phyloP scores from a whole-genome alignment of 176 grass and related monocot species.

The Cenchrus purpureus region DNA sequence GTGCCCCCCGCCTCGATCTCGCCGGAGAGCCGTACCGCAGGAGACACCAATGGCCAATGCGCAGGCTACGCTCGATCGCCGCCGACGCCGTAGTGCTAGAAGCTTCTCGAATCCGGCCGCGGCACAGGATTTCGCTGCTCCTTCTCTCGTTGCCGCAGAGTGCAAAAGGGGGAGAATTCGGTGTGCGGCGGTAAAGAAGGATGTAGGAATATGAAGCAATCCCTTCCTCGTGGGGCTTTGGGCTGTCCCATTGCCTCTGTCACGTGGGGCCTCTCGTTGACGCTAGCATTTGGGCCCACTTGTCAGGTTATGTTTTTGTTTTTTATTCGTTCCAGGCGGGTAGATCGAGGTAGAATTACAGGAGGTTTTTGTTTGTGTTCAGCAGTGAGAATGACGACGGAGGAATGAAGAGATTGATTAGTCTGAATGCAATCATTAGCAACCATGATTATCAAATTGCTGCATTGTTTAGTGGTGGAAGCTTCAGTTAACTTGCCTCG shows the following conservation, averaged over 20 bases:
- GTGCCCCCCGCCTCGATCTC: constrained; percentile 42
- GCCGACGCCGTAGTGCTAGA: not conserved
- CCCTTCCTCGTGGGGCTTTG: not conserved
- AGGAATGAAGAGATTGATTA: too few relatives aligned
- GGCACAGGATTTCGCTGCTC: constrained; percentile 20
- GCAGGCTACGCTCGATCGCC: not conserved
- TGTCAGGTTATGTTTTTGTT: not conserved
- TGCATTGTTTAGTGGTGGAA: not conserved
- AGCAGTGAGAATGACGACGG: not conserved
- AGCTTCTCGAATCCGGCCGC: constrained; percentile 27
- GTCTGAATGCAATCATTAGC: not conserved
- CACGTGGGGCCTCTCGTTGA: not conserved
- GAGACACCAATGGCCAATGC: not conserved
- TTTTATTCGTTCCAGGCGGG: not conserved
- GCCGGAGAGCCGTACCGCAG: not conserved
- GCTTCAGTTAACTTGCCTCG: not conserved
- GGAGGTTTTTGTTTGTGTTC: not conserved
- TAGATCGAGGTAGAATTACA: not conserved
- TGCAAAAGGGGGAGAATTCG: constrained; percentile 2
- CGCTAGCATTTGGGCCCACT: not conserved
- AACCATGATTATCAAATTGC: not conserved
- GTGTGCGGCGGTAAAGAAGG: not conserved
- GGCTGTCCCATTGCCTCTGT: not conserved
- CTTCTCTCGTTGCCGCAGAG: constrained; percentile 9
- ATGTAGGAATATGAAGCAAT: not conserved